Conservation (phyloP, 805 yeast genomes). For the Pichia ethanolica region DNA sequence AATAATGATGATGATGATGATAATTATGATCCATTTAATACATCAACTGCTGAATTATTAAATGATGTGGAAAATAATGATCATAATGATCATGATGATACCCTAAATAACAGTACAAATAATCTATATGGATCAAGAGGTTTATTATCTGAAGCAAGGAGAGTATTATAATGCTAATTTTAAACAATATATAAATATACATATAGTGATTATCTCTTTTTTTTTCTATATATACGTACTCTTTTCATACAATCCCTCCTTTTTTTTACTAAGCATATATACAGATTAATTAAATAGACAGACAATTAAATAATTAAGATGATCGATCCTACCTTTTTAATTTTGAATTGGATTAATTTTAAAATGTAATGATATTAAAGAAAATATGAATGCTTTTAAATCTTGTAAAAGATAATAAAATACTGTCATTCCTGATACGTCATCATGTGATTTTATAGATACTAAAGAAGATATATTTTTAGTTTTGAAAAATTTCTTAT, state of each 20-base stretch:
- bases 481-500: slow-evolving; percentile 30
- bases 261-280: no score
- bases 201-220: no score
- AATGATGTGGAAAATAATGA: neutral
- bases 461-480: slow-evolving; percentile 20
- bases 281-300: no score
- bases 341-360: slow-evolving; percentile 3
- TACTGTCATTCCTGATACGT: slow-evolving; percentile 37
- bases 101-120: neutral
- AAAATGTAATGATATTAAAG: slow-evolving; percentile 24
- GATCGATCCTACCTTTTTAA: neutral
- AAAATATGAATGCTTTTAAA: slow-evolving; percentile 35
- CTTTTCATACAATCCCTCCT: no score
- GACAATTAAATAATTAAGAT: no score
- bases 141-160: neutral
- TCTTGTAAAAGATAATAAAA: slow-evolving; percentile 38
- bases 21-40: neutral
- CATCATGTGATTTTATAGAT: slow-evolving; percentile 14
- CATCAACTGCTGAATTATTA: neutral
- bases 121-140: slow-evolving; percentile 4
- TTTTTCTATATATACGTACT: no score
- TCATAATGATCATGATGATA: neutral
- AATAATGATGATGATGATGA: neutral
- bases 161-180: neutral
- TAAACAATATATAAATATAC: no score